phyloP scores from a whole-genome alignment of 345 rosid genomes.

The Durio zibethinus region DNA sequence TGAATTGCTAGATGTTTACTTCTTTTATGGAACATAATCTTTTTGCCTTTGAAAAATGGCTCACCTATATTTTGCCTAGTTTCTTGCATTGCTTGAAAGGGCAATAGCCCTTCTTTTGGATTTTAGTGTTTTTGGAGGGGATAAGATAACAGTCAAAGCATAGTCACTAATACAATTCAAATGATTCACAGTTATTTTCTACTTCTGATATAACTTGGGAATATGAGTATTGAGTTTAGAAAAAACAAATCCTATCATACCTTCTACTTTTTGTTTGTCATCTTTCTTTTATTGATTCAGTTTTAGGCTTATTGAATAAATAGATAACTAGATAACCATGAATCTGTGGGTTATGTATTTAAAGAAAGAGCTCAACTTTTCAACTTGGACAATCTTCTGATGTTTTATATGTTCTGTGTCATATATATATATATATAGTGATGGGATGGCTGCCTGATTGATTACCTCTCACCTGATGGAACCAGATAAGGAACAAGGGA shows the following conservation, averaged over 20 bases:
- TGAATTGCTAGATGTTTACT: neutral
- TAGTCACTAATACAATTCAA: neutral
- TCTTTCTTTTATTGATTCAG: neutral
- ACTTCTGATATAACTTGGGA: no score
- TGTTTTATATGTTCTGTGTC: neutral
- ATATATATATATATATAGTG: neutral
- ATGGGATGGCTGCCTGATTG: neutral
- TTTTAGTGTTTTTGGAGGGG: neutral
- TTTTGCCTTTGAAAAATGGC: no score
- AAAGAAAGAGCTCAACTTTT: neutral
- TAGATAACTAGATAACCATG: neutral
- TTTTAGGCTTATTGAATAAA: neutral
- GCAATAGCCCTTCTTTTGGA: neutral
- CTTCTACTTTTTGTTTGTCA: neutral
- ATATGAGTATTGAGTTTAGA: no score
- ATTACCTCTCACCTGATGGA: neutral
- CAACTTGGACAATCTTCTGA: neutral
- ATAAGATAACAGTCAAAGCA: neutral
- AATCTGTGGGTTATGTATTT: neutral
- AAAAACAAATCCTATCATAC: no score
- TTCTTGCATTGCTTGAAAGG: neutral
- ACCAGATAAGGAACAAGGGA: constrained; percentile 2
- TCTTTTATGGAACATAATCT: neutral
- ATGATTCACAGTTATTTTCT: neutral
- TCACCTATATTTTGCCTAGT: neutral